Conservation (phyloP, 1,139 yeast genomes). For the Lizanozyma gosingica region DNA sequence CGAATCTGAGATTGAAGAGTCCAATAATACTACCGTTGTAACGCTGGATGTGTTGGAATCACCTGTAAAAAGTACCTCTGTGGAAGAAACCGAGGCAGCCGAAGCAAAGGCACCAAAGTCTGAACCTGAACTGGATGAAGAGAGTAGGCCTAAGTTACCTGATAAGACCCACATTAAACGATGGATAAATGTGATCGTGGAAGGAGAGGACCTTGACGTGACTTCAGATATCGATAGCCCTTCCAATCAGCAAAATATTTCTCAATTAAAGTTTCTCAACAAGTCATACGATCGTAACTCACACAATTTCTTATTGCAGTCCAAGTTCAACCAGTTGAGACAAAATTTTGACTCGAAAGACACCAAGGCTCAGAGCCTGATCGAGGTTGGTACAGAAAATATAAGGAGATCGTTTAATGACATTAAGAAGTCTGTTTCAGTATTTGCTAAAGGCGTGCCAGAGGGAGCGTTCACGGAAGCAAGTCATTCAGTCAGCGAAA, state of each 20-base stretch:
- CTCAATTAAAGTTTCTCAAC: neutral
- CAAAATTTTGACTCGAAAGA: conserved; percentile 23
- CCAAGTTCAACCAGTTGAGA: conserved; percentile 24
- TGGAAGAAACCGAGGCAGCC: neutral
- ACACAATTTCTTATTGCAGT: conserved; percentile 27
- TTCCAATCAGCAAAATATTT: neutral
- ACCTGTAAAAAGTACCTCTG: neutral
- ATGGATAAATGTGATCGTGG: neutral
- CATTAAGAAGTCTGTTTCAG: conserved; percentile 39
- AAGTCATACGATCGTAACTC: neutral
- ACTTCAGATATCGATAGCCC: neutral
- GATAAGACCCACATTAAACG: neutral
- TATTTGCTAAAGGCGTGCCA: conserved; percentile 27
- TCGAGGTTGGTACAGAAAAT: conserved; percentile 50
- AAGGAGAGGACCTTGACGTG: neutral
- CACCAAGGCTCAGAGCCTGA: conserved; percentile 33
- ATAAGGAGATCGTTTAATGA: conserved; percentile 57
- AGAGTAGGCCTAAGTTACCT: neutral
- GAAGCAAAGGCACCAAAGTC: conserved; percentile 1
- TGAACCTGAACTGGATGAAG: neutral
- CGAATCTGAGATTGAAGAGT: neutral
- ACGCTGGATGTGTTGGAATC: neutral
- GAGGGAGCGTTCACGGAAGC: conserved; percentile 16
- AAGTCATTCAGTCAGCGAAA: conserved; percentile 14
- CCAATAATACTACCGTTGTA: neutral